Percentiles rank a stretch among this genome's conserved stretches.
phyloP scores from a whole-genome alignment of 306 rosid species.

The Prunus campanulata region DNA sequence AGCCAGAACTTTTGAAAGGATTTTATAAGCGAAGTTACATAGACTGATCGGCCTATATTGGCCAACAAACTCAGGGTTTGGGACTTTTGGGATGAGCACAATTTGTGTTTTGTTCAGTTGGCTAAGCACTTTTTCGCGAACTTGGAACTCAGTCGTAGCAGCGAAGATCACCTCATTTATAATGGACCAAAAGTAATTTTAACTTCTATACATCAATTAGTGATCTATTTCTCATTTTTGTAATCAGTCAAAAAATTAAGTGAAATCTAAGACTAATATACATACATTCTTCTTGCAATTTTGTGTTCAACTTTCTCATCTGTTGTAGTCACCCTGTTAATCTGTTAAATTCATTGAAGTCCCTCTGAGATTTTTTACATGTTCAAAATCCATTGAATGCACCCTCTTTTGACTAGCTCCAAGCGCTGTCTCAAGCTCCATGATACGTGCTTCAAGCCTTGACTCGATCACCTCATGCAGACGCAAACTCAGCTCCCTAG shows the following conservation, averaged over 20 bases:
- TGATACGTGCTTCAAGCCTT: slow-evolving; percentile 1
- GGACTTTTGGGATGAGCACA: too few species aligned
- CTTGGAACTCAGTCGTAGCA: too few species aligned
- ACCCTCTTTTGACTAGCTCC: background rate
- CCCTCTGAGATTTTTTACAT: background rate
- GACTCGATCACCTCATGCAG: background rate
- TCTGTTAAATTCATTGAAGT: background rate
- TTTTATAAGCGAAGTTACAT: too few species aligned
- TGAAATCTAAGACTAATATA: background rate
- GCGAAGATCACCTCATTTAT: too few species aligned
- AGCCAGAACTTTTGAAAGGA: too few species aligned
- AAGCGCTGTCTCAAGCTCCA: background rate
- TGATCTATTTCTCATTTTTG: too few species aligned
- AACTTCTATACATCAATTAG: too few species aligned
- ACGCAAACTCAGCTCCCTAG: slow-evolving; percentile 13
- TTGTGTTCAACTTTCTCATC: background rate
- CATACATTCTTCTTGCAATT: background rate
- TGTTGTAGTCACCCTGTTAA: background rate
- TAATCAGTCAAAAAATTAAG: background rate
- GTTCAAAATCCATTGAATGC: background rate
- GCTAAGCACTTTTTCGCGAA: too few species aligned
- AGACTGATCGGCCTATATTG: too few species aligned
- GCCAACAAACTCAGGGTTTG: too few species aligned
- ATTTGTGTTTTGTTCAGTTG: too few species aligned
- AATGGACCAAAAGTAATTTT: too few species aligned